Conservation (phyloP, 352 stramenopile species). For the Globisporangium recalcitrans region DNA sequence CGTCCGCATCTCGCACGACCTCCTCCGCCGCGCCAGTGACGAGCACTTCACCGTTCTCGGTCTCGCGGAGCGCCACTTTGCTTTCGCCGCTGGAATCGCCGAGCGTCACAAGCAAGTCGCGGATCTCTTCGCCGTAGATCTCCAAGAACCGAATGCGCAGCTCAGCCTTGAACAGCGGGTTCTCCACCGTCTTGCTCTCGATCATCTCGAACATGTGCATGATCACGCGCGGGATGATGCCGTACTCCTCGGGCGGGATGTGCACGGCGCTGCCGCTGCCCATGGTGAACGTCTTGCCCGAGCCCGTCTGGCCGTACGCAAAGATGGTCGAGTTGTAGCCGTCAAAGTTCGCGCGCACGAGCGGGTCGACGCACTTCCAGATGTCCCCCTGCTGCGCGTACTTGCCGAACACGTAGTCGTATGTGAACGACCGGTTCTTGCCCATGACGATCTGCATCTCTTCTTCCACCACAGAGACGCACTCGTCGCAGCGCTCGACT, state of each 20-base stretch:
- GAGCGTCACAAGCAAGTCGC: conserved; percentile 82
- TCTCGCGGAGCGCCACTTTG: conserved; percentile 86
- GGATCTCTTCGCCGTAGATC: conserved; percentile 90
- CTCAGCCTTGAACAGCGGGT: conserved; percentile 54
- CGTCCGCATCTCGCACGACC: conserved; percentile 52
- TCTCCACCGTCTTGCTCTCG: conserved; percentile 47
- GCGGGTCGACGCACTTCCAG: conserved; percentile 76
- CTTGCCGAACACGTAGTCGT: conserved; percentile 88
- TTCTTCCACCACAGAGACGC: conserved; percentile 75
- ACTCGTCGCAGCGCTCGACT: conserved; percentile 85
- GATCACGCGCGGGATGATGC: conserved; percentile 86
- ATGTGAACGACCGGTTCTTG: conserved; percentile 88
- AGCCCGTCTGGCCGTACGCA: conserved; percentile 85
- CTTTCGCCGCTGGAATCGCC: conserved; percentile 41
- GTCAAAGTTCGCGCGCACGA: conserved; percentile 79
- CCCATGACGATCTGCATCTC: conserved; percentile 84
- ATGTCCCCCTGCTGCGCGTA: conserved; percentile 84
- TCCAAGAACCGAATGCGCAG: conserved; percentile 88
- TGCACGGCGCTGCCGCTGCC: conserved; percentile 80
- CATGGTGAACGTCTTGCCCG: conserved; percentile 88
- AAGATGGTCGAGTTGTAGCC: conserved; percentile 90
- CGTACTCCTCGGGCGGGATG: conserved; percentile 73
- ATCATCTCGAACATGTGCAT: conserved; percentile 82
- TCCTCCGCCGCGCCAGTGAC: conserved; percentile 79
- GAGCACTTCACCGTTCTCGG: conserved; percentile 71